These are phyloP conservation scores for Penicillium sp. DNA, from an alignment of 2,329 filamentous ascomycete genomes.

Conservation along the genomic window DNA sequence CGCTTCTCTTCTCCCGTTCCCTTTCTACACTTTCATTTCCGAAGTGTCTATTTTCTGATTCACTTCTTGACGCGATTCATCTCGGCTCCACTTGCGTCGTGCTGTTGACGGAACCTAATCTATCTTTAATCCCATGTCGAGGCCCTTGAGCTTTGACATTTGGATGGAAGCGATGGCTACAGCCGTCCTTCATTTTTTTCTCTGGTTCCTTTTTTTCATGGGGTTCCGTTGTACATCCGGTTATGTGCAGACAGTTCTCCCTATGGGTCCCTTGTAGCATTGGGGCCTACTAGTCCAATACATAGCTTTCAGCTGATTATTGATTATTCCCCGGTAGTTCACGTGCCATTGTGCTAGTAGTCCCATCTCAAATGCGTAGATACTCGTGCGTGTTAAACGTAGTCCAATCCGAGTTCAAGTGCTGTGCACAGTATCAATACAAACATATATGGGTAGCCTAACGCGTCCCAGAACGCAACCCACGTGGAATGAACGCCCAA, in stretches of 20 bases:
- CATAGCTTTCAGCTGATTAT: conserved; percentile 13
- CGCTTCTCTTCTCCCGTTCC: conserved; percentile 2
- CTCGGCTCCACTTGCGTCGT: not conserved
- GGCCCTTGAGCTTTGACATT: conserved; percentile 4
- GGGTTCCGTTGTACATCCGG: conserved; percentile 25
- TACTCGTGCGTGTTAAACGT: too few species aligned
- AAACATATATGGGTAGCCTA: not conserved
- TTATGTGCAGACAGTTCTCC: conserved; percentile 21
- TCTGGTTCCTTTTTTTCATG: conserved; percentile 6
- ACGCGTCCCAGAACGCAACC: not conserved
- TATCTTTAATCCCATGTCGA: conserved; percentile 4
- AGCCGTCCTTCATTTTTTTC: not conserved
- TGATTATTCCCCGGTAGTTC: not conserved
- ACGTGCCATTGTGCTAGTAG: not conserved
- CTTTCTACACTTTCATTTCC: not conserved
- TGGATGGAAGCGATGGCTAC: conserved; percentile 1
- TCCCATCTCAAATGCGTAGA: not conserved
- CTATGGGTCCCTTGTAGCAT: not conserved
- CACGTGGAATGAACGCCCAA: not conserved
- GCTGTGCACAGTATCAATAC: too few species aligned
- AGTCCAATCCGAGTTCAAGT: too few species aligned
- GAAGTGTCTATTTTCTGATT: conserved; percentile 1
- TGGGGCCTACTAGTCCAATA: conserved; percentile 14
- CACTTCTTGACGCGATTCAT: not conserved
- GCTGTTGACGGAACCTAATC: not conserved